Evolutionary conservation across 495 filamentous ascomycete genomes (phyloP).

Genomic region (Hypoxylon rickii): DNA sequence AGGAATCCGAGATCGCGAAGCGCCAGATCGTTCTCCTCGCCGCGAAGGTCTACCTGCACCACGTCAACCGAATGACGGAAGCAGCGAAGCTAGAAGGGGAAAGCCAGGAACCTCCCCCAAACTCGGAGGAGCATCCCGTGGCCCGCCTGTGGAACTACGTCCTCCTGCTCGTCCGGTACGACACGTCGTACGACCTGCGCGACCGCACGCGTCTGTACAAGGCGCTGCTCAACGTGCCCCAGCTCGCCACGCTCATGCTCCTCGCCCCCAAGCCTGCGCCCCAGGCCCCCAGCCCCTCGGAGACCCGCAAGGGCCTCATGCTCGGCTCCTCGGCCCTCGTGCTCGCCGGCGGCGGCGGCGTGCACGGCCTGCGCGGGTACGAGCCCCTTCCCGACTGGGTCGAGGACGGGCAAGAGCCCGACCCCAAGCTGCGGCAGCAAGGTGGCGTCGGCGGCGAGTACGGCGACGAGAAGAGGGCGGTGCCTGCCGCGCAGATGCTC

Average conservation of each 20-base stretch:
- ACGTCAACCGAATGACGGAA: slow-evolving; percentile 67
- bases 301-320: slow-evolving; percentile 71
- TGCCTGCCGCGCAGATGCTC: slow-evolving; percentile 68
- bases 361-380: slow-evolving; percentile 75
- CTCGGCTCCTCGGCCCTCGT: slow-evolving; percentile 86
- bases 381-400: slow-evolving; percentile 85
- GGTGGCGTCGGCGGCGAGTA: slow-evolving; percentile 41
- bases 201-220: slow-evolving; percentile 89
- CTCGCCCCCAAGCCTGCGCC: slow-evolving; percentile 94
- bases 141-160: slow-evolving; percentile 82
- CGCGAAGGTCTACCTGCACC: slow-evolving; percentile 91
- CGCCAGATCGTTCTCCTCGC: slow-evolving; percentile 89
- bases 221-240: slow-evolving; percentile 75
- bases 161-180: slow-evolving; percentile 83
- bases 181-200: slow-evolving; percentile 91
- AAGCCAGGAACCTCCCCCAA: slow-evolving; percentile 34
- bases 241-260: slow-evolving; percentile 86
- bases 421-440: slow-evolving; percentile 68
- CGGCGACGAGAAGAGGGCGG: slow-evolving; percentile 44
- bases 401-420: slow-evolving; percentile 75
- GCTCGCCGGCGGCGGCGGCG: slow-evolving; percentile 71
- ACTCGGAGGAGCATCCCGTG: slow-evolving; percentile 67
- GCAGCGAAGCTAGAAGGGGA: slow-evolving; percentile 36
- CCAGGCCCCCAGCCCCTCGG: slow-evolving; percentile 81
- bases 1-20: slow-evolving; percentile 84